Base-by-base conservation (phyloP, 23 red algal species). In the Gracilariopsis chorda region DNA sequence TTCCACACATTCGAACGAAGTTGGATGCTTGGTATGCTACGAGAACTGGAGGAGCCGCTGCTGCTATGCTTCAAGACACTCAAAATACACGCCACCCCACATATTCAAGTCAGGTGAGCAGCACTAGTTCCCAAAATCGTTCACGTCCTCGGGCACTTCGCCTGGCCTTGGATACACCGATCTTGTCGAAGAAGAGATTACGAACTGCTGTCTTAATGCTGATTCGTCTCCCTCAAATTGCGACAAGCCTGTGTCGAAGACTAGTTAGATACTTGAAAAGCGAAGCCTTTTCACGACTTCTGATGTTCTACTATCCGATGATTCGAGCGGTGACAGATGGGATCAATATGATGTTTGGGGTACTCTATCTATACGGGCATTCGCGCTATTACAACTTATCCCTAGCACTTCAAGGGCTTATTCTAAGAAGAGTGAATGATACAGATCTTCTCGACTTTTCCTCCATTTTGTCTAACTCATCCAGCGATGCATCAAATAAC, bases 351-450 rank as follows among this genome's bases (percentile, higher is more conserved):
- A 23, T 70, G 17, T 82, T 71, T 52, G 77, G 71, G 56, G 51
- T 91, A 7, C 29, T 64, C 35, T 91, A 91, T 48, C 51, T 91
- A 56, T 82, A 76, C 63, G 88, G 88, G 24, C 75, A 82, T 59
- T 44, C 88, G 42, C 49, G 58, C 0, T 82, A 69, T 39, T 91
- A 79, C 49, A 65, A 53, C 58, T 70, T 82, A 43, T 71, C 75
- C 6, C n/a, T 91, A 2, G 60, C 65, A 2, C 1, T 91, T 14
- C 88, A 91, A 49, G 56, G 73, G 21, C 75, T 91, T 19, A 59
- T 82, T 59, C 17, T 91, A 43, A 73, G 76, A 45, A 49, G 88
- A 25, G n/a, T 53, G 28, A 73, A 29, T 52, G 7, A 48, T 4
- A 55, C 34, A 16, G 75, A 82, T 52, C 33, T 73, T 49, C 30